These are phyloP conservation scores for Acer campestre DNA, from an alignment of 345 rosid genomes.

Conservation along the genomic window DNA sequence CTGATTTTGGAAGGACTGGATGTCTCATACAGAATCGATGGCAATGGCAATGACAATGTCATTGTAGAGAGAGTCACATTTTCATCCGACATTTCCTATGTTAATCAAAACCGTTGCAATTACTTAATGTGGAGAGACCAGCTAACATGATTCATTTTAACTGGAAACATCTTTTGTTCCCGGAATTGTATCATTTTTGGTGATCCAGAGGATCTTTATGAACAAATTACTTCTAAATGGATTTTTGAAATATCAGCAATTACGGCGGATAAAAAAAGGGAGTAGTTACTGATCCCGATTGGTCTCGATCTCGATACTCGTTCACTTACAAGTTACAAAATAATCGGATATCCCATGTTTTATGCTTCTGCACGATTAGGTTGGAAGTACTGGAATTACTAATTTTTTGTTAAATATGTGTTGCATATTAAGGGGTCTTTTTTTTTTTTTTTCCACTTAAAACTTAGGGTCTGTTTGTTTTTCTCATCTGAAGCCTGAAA, in stretches of 20 bases:
- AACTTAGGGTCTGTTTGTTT: too few species aligned
- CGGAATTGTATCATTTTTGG: not conserved
- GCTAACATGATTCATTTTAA: slow-evolving; percentile 11
- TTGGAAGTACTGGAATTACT: too few species aligned
- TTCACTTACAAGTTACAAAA: too few species aligned
- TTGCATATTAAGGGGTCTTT: too few species aligned
- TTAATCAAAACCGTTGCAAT: slow-evolving; percentile 25
- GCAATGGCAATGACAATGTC: slow-evolving; percentile 55
- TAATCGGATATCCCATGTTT: too few species aligned
- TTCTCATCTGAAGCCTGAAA: too few species aligned
- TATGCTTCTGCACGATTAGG: too few species aligned
- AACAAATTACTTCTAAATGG: not conserved
- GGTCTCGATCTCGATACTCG: too few species aligned
- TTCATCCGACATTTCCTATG: slow-evolving; percentile 19
- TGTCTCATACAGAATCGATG: slow-evolving; percentile 68
- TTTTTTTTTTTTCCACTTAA: too few species aligned
- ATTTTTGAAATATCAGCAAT: not conserved
- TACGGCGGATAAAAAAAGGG: too few species aligned
- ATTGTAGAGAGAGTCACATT: slow-evolving; percentile 50
- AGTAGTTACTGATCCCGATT: too few species aligned
- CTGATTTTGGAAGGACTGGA: slow-evolving; percentile 75
- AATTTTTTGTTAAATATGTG: too few species aligned
- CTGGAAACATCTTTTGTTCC: not conserved
- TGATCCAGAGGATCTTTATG: not conserved
- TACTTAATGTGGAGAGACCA: slow-evolving; percentile 35